Percentiles rank a stretch among this genome's conserved stretches.
Conservation (phyloP, 305 asterid species). For the Plantago lanceolata region DNA sequence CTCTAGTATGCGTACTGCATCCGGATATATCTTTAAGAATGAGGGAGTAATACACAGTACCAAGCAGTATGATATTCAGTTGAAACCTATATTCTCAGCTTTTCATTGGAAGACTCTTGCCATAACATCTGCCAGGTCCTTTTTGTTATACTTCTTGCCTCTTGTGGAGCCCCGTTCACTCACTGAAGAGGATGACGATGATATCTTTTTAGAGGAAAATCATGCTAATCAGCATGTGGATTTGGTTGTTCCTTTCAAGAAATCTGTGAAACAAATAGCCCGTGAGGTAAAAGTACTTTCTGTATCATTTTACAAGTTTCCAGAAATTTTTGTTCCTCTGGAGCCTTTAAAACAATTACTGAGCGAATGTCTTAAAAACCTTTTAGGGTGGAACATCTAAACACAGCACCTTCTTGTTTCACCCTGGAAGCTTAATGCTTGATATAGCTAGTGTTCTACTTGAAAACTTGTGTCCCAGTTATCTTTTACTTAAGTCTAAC, state of each 20-base stretch:
- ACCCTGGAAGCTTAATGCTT: neutral
- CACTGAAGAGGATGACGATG: constrained; percentile 67
- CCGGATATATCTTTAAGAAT: constrained; percentile 35
- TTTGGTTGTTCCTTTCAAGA: constrained; percentile 73
- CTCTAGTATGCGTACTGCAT: constrained; percentile 34
- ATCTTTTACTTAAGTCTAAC: neutral
- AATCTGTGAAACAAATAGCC: constrained; percentile 75
- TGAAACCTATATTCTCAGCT: constrained; percentile 78
- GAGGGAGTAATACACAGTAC: constrained; percentile 37
- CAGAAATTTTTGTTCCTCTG: neutral
- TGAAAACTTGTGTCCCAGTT: neutral
- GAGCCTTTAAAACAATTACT: neutral
- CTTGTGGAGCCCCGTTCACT: constrained; percentile 65
- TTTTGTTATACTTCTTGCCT: constrained; percentile 74
- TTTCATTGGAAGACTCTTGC: constrained; percentile 73
- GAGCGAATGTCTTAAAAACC: neutral
- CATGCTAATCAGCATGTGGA: constrained; percentile 43
- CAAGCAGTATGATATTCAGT: constrained; percentile 62
- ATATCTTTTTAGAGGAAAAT: constrained; percentile 55
- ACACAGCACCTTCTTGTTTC: neutral
- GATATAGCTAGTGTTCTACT: neutral
- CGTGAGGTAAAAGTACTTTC: constrained; percentile 55
- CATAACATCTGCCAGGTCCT: constrained; percentile 70
- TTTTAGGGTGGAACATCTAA: neutral
- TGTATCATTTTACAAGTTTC: neutral